Conservation (phyloP, 208 protist genomes). For the Sergeia podlipaevii region DNA sequence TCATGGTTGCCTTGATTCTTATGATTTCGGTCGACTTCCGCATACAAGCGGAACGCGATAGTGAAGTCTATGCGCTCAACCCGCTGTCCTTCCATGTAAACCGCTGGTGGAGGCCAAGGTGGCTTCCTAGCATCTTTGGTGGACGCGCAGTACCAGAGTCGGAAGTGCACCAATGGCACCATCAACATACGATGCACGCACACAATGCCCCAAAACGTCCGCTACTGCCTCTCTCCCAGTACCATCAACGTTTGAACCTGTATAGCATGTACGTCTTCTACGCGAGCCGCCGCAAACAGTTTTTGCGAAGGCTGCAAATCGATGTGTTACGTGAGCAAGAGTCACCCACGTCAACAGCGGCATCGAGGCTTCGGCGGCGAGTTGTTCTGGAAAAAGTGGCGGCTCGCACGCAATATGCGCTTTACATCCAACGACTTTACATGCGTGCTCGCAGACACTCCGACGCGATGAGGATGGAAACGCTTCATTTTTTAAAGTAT, state of each 20-base stretch:
- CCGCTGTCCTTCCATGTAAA: background rate
- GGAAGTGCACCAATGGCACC: background rate
- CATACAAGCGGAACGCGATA: no score
- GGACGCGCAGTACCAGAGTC: background rate
- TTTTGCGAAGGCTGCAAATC: constrained; percentile 1
- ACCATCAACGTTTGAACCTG: constrained; percentile 21
- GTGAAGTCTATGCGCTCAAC: constrained; percentile 11
- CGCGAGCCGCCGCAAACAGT: background rate
- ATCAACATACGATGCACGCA: background rate
- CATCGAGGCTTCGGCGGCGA: background rate
- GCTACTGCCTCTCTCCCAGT: constrained; percentile 12
- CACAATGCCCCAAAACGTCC: no score
- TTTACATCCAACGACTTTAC: constrained; percentile 32
- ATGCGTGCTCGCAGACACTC: constrained; percentile 46
- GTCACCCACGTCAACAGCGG: background rate
- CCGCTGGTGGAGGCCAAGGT: background rate
- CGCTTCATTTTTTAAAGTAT: constrained; percentile 44
- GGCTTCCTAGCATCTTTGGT: background rate
- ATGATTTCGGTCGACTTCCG: no score
- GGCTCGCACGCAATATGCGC: constrained; percentile 12
- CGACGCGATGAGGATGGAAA: constrained; percentile 60
- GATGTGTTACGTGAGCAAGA: constrained; percentile 6
- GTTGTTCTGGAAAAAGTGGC: constrained; percentile 14
- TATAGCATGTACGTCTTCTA: constrained; percentile 19
- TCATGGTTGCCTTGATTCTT: no score